Conservation (phyloP, 441 rosid species). For the Aquilaria agallochum region DNA sequence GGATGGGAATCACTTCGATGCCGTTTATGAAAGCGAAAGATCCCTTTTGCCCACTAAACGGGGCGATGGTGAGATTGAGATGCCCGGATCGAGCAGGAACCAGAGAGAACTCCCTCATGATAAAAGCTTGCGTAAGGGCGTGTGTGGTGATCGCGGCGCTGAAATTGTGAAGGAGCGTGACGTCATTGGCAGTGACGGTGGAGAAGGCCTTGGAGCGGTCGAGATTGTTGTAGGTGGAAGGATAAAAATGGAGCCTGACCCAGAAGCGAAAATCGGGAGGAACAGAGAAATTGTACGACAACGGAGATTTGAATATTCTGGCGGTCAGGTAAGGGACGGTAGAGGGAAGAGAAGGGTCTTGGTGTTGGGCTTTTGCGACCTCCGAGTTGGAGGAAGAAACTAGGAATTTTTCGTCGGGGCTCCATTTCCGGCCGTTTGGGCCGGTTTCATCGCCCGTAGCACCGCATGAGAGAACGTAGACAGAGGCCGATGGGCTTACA, state of each 20-base stretch:
- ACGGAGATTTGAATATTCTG: constrained; percentile 52
- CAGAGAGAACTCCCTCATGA: constrained; percentile 60
- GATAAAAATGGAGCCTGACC: constrained; percentile 75
- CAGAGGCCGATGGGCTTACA: constrained; percentile 18
- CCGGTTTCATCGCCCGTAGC: constrained; percentile 35
- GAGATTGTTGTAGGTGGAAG: constrained; percentile 44
- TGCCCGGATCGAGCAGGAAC: constrained; percentile 29
- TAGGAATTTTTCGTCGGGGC: constrained; percentile 47
- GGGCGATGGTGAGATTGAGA: constrained; percentile 47
- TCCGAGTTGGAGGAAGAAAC: constrained; percentile 31
- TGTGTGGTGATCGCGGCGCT: constrained; percentile 57
- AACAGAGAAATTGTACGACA: constrained; percentile 48
- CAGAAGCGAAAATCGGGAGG: constrained; percentile 37
- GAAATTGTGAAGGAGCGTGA: constrained; percentile 68
- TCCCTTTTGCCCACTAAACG: constrained; percentile 31
- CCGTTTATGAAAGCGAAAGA: constrained; percentile 63
- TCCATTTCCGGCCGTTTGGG: constrained; percentile 60
- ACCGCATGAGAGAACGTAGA: constrained; percentile 45
- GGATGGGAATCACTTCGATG: constrained; percentile 51
- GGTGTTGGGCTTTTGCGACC: constrained; percentile 37
- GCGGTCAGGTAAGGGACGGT: constrained; percentile 71
- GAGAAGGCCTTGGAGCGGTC: constrained; percentile 44
- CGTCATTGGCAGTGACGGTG: constrained; percentile 43
- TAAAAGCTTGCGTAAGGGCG: constrained; percentile 70
- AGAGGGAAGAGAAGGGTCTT: constrained; percentile 77